Conservation (phyloP, 1,139 yeast species). For the Petasospora rhodanensis region DNA sequence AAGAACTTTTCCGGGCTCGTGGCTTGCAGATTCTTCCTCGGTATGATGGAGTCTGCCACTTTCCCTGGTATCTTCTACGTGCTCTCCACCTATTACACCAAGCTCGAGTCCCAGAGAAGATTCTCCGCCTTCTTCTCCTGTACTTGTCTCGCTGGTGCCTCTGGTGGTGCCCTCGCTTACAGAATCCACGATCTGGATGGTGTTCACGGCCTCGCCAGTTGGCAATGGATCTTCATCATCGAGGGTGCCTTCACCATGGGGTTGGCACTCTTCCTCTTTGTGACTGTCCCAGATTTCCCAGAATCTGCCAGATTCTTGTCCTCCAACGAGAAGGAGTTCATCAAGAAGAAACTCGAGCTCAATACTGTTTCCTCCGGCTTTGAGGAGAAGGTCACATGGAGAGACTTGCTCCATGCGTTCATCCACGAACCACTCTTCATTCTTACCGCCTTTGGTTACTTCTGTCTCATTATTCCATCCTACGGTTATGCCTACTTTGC, state of each 20-base stretch:
- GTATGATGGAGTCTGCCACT: conserved; percentile 54
- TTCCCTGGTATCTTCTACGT: conserved; percentile 44
- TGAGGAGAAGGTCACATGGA: conserved; percentile 29
- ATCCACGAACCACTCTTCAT: conserved; percentile 46
- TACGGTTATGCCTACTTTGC: conserved; percentile 48
- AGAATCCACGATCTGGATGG: conserved; percentile 52
- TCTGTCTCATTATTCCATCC: conserved; percentile 42
- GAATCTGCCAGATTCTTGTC: conserved; percentile 49
- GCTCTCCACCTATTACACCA: conserved; percentile 37
- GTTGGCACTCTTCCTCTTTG: conserved; percentile 55
- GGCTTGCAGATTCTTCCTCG: conserved; percentile 45
- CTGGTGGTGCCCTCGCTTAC: conserved; percentile 70
- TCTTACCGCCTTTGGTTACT: conserved; percentile 46
- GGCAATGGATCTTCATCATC: conserved; percentile 58
- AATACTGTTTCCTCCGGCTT: conserved; percentile 37
- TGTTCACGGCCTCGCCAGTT: conserved; percentile 44
- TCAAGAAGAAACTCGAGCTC: conserved; percentile 40
- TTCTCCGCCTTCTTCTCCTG: conserved; percentile 36
- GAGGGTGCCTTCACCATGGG: conserved; percentile 61
- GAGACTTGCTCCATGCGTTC: conserved; percentile 39
- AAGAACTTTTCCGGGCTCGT: conserved; percentile 42
- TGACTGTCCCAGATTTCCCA: conserved; percentile 71
- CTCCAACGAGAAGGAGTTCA: conserved; percentile 36
- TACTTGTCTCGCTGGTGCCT: conserved; percentile 64
- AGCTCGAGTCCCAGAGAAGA: conserved; percentile 39